These are phyloP conservation scores for Apiotrichum sp. DNA, from an alignment of 1,284 basidiomycete genomes.

Conservation along the genomic window DNA sequence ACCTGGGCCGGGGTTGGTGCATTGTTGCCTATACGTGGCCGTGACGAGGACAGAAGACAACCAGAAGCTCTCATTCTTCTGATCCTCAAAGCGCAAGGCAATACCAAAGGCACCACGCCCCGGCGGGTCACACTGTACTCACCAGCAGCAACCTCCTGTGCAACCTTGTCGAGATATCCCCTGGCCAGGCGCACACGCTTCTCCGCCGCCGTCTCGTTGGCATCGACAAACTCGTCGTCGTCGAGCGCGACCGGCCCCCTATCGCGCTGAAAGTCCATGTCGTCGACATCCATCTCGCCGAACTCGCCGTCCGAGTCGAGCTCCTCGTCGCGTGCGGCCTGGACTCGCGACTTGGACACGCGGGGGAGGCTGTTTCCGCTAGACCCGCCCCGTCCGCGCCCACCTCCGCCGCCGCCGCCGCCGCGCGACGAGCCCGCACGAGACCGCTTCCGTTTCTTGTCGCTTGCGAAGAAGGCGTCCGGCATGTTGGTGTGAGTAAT, in stretches of 20 bases:
- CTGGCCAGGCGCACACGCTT: conserved; percentile 86
- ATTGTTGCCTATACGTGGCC: no score
- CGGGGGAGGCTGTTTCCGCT: conserved; percentile 1
- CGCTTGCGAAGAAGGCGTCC: conserved; percentile 69
- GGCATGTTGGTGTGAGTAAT: conserved; percentile 52
- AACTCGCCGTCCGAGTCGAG: conserved; percentile 53
- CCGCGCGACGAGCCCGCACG: conserved; percentile 23
- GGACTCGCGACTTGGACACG: conserved; percentile 7
- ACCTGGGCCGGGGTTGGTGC: no score
- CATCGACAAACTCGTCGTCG: conserved; percentile 61
- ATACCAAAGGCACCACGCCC: no score
- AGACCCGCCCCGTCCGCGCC: conserved; percentile 5
- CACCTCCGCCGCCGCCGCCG: conserved; percentile 1
- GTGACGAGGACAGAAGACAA: no score
- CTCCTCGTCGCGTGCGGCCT: conserved; percentile 58
- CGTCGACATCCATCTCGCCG: conserved; percentile 54
- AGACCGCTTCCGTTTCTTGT: conserved; percentile 64
- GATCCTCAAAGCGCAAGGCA: no score
- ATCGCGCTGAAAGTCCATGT: conserved; percentile 62
- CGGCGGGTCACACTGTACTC: conserved; percentile 32
- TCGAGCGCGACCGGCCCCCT: conserved; percentile 52
- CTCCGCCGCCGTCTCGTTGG: conserved; percentile 86
- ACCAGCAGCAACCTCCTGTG: conserved; percentile 63
- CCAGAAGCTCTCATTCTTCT: no score
- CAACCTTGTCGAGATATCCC: conserved; percentile 76